Conservation (phyloP, 345 rosid genomes). For the Eutrema japonicum region DNA sequence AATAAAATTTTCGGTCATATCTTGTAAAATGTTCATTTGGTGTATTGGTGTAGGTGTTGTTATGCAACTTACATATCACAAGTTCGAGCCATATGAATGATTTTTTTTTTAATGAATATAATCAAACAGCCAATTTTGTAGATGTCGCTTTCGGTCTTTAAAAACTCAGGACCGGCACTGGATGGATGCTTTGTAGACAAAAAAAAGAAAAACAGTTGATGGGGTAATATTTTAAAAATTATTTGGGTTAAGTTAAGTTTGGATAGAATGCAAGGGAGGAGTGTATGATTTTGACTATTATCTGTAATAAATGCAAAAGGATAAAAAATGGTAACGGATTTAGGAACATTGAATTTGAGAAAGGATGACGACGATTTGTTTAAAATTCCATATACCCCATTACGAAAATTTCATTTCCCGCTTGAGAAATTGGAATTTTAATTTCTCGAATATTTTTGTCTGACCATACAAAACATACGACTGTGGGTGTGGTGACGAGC, state of each 20-base stretch:
- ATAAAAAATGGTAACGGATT: slow-evolving; percentile 15
- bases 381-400: slow-evolving; percentile 5
- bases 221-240: neutral
- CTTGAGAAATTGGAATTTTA: slow-evolving; percentile 34
- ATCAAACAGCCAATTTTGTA: no score
- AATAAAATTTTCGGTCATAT: no score
- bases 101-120: no score
- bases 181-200: neutral
- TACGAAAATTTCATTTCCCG: slow-evolving; percentile 31
- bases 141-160: no score
- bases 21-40: no score
- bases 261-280: slow-evolving; percentile 9
- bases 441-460: slow-evolving; percentile 4
- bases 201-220: neutral
- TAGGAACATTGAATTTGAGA: slow-evolving; percentile 33
- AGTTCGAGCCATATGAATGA: no score
- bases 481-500: no score
- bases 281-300: slow-evolving; percentile 16
- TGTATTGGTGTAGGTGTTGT: no score
- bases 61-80: no score
- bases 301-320: slow-evolving; percentile 18
- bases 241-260: neutral
- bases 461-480: neutral
- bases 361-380: slow-evolving; percentile 18
- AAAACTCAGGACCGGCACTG: no score